phyloP scores from a whole-genome alignment of 441 rosid genomes.

The Viola pubescens region DNA sequence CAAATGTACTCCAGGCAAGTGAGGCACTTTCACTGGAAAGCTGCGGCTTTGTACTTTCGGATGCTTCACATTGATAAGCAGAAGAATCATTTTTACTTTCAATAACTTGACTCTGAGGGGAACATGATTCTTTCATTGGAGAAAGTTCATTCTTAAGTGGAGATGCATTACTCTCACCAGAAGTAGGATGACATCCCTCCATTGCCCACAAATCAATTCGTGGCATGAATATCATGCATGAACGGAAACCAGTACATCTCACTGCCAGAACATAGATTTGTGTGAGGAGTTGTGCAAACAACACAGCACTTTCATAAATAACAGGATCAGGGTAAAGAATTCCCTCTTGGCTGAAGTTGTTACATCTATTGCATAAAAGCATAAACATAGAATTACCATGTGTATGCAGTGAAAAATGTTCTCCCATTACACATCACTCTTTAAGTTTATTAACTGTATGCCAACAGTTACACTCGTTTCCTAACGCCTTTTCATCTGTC shows the following conservation, averaged over 20 bases:
- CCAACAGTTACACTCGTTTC: too few relatives aligned
- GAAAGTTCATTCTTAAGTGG: slow-evolving; percentile 14
- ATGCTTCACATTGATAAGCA: slow-evolving; percentile 18
- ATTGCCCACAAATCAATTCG: slow-evolving; percentile 95
- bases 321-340: too few relatives aligned
- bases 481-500: too few relatives aligned
- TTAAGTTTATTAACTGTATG: too few relatives aligned
- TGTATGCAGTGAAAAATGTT: too few relatives aligned
- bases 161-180: slow-evolving; percentile 29
- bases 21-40: slow-evolving; percentile 36
- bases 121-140: slow-evolving; percentile 27
- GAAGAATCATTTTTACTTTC: slow-evolving; percentile 20
- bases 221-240: slow-evolving; percentile 78
- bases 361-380: too few relatives aligned
- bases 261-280: slow-evolving; percentile 43
- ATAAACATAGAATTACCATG: too few relatives aligned
- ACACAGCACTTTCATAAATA: too few relatives aligned
- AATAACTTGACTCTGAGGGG: slow-evolving; percentile 14
- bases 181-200: slow-evolving; percentile 35
- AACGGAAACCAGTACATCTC: slow-evolving; percentile 69
- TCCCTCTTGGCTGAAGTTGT: too few relatives aligned
- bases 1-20: slow-evolving; percentile 74
- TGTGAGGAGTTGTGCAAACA: slow-evolving; percentile 15
- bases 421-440: too few relatives aligned
- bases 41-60: slow-evolving; percentile 25